A percentile compares a stretch with the other conserved stretches of the same genome.
These are phyloP conservation scores for Lachancea meyersii DNA, from an alignment of 805 yeast species.

Conservation along the genomic window DNA sequence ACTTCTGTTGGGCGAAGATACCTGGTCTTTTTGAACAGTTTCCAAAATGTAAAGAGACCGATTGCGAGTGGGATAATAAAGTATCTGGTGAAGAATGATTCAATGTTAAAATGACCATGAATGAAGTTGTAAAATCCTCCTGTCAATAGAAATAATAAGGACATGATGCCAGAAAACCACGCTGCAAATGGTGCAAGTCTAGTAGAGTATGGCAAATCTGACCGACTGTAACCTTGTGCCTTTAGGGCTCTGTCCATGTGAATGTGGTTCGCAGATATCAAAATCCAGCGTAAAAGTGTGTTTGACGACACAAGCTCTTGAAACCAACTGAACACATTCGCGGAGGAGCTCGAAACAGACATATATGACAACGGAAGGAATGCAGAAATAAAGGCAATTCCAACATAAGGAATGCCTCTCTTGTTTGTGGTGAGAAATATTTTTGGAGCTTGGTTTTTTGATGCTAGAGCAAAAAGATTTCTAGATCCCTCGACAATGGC, in stretches of 20 bases:
- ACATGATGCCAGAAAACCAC: constrained; percentile 30
- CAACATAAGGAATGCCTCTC: constrained; percentile 52
- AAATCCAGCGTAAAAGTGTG: constrained; percentile 54
- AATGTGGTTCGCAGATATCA: constrained; percentile 46
- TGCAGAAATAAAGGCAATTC: constrained; percentile 43
- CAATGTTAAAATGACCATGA: constrained; percentile 24
- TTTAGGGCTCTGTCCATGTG: constrained; percentile 50
- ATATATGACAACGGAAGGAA: constrained; percentile 56
- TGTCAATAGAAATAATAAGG: constrained; percentile 29
- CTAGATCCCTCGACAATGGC: constrained; percentile 68
- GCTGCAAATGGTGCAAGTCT: constrained; percentile 10
- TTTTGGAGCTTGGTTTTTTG: constrained; percentile 63
- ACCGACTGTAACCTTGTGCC: constrained; percentile 39
- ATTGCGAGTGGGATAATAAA: constrained; percentile 20
- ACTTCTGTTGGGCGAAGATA: constrained; percentile 35
- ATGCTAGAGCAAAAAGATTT: constrained; percentile 60
- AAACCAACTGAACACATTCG: constrained; percentile 53
- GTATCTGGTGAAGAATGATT: constrained; percentile 6
- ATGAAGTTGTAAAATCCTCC: constrained; percentile 36
- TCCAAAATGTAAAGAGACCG: constrained; percentile 32
- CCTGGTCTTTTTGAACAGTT: constrained; percentile 30
- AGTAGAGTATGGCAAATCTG: not conserved
- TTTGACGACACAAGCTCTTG: constrained; percentile 52
- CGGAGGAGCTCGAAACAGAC: constrained; percentile 48
- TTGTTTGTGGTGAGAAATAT: constrained; percentile 47